Conservation (phyloP, 345 rosid species). For the Cardamine occulta region DNA sequence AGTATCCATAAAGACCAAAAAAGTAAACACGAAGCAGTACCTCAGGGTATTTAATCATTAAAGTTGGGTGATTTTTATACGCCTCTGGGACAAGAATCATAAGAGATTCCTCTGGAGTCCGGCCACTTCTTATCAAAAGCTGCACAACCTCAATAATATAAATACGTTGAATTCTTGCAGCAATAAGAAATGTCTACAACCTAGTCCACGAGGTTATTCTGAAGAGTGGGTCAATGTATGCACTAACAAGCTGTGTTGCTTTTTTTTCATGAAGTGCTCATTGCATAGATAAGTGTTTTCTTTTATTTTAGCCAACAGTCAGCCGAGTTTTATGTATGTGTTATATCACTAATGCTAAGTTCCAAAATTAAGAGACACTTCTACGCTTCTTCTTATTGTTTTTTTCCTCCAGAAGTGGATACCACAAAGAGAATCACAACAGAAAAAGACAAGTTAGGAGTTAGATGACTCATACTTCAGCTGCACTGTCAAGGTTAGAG, state of each 20-base stretch:
- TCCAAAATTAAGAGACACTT: slow-evolving; percentile 17
- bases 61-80: slow-evolving; percentile 94
- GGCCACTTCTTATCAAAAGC: slow-evolving; percentile 97
- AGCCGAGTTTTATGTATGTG: slow-evolving; percentile 2
- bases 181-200: background rate
- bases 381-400: background rate
- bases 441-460: slow-evolving; percentile 18
- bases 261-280: slow-evolving; percentile 4
- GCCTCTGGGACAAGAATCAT: slow-evolving; percentile 99
- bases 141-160: slow-evolving; percentile 43
- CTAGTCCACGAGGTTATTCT: slow-evolving; percentile 11
- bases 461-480: slow-evolving; percentile 68
- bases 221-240: background rate
- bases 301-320: background rate
- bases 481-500: slow-evolving; percentile 94
- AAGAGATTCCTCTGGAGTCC: slow-evolving; percentile 86
- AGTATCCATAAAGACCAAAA: slow-evolving; percentile 12
- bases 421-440: slow-evolving; percentile 27
- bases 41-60: slow-evolving; percentile 90
- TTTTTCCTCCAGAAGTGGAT: slow-evolving; percentile 9
- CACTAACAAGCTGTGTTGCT: background rate
- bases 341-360: slow-evolving; percentile 24
- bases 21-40: slow-evolving; percentile 46
- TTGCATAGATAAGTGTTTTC: background rate
- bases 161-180: slow-evolving; percentile 21